Evolutionary conservation across 1,284 basidiomycete genomes (phyloP).

Genomic region (Boletellus sp.): DNA sequence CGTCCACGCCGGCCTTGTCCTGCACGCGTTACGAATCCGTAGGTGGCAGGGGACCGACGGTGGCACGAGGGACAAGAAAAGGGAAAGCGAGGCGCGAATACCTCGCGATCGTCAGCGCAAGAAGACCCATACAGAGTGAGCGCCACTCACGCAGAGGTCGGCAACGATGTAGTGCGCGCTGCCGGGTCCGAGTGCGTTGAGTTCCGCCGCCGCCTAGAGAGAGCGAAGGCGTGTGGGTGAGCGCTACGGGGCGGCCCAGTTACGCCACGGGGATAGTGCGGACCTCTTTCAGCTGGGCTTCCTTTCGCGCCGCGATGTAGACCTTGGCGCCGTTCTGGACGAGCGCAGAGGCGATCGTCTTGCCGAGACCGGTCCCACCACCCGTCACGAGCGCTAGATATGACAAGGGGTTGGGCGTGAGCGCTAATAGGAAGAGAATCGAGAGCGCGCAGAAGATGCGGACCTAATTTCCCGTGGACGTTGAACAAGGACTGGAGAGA

Average conservation of each 20-base stretch:
- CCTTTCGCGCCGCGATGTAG: constrained; percentile 84
- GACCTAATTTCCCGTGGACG: constrained; percentile 74
- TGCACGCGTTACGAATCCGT: constrained; percentile 21
- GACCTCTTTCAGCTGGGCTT: constrained; percentile 72
- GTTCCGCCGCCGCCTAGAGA: constrained; percentile 51
- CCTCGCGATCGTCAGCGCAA: neutral
- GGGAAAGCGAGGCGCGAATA: no score
- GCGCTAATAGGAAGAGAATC: neutral
- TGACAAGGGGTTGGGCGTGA: neutral
- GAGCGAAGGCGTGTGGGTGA: neutral
- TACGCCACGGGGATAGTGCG: constrained; percentile 11
- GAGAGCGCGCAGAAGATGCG: neutral
- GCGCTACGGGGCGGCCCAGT: neutral
- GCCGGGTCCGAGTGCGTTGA: constrained; percentile 58
- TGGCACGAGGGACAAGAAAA: no score
- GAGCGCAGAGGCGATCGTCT: constrained; percentile 78
- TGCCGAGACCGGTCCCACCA: constrained; percentile 75
- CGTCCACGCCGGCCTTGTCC: constrained; percentile 80
- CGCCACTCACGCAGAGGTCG: constrained; percentile 54
- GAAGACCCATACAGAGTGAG: no score
- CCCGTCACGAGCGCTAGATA: constrained; percentile 79
- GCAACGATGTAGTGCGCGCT: constrained; percentile 70
- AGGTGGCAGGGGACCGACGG: no score
- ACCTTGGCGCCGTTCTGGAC: constrained; percentile 81
- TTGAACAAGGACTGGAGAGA: constrained; percentile 60